Evolutionary conservation across 345 rosid species (phyloP), one percentile per base, ranked within the genome.

Genomic region (Firmiana major): DNA sequence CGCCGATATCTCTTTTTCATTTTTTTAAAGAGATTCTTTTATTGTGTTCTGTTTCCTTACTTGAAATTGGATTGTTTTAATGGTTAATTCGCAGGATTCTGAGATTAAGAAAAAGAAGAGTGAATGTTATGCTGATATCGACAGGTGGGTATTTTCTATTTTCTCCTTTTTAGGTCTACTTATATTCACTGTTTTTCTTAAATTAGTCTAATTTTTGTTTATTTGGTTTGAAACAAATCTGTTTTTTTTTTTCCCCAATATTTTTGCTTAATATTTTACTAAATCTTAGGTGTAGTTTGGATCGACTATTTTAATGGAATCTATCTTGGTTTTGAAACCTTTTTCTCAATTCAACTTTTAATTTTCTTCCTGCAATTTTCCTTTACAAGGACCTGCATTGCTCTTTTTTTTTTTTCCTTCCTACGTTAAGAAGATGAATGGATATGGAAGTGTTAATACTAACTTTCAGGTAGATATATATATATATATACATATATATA

Each of bases 51-150:
- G 11, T 63, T n/a, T 31, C 34, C 38, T 24, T 17, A 24, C 49
- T 55, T 40, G 36, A n/a, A n/a, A n/a, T n/a, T n/a, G n/a, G n/a
- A 1, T 59, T 57, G 6, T 26, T 77, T 15, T 38, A 4, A 36
- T 54, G 57, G 38, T 1, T 1, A 12, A 40, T 55, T 54, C 71
- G 13, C 58, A 77, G 79, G 79, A 77, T 68, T 42, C 57, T 1
- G 75, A 77, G 58, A 67, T 28, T 42, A 55, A 62, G 79, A 71
- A 77, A 31, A 57, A 77, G 68, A 77, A 77, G 74, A 55, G 55
- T 60, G 74, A 43, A 10, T 77, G 79, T 68, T 77, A 77, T 77
- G 74, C 79, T 42, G 79, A 77, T 69, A 57, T 77, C 46, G 68
- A 77, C 13, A 68, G 79, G 79, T 77, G 59, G 34, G 46, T 31